A percentile compares a stretch with the other conserved stretches of the same genome.
Evolutionary conservation across 176 grass and related monocot species (phyloP).

Genomic region (Bonia amplexicaulis): DNA sequence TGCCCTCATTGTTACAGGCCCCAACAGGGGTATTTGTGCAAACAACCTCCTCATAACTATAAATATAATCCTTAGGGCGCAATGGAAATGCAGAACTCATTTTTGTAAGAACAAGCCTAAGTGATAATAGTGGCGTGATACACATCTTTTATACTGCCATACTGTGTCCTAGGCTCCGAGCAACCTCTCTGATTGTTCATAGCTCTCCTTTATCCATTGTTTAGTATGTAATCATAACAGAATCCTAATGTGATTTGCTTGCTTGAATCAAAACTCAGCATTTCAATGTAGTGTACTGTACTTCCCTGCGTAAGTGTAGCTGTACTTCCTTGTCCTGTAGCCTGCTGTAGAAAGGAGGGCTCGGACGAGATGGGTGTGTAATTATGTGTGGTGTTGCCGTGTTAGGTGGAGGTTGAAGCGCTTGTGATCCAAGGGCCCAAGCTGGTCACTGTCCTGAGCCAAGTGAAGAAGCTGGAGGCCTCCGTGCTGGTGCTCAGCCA

Average conservation of each 20-base stretch:
- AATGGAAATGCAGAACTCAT: too few species aligned
- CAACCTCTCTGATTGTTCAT: too few species aligned
- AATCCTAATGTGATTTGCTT: background rate
- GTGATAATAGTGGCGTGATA: too few species aligned
- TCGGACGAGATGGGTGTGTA: conserved; percentile 29
- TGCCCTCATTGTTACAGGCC: too few species aligned
- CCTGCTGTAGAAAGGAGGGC: conserved; percentile 1
- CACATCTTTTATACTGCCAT: too few species aligned
- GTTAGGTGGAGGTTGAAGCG: conserved; percentile 78
- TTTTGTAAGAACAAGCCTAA: too few species aligned
- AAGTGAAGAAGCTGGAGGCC: conserved; percentile 83
- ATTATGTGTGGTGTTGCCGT: background rate
- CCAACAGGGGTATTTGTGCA: too few species aligned
- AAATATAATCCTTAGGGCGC: too few species aligned
- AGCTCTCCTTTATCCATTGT: too few species aligned
- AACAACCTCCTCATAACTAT: too few species aligned
- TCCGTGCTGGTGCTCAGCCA: conserved; percentile 73
- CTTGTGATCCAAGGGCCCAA: conserved; percentile 74
- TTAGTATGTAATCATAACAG: too few species aligned
- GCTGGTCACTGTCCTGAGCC: conserved; percentile 64
- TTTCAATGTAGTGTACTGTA: background rate
- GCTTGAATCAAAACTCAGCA: conserved; percentile 31
- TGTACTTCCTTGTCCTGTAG: conserved; percentile 35
- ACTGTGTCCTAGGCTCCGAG: too few species aligned
- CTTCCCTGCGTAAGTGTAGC: conserved; percentile 9